Evolutionary conservation across 495 filamentous ascomycete species (phyloP).

Genomic region (Clavariopsis aquatica): DNA sequence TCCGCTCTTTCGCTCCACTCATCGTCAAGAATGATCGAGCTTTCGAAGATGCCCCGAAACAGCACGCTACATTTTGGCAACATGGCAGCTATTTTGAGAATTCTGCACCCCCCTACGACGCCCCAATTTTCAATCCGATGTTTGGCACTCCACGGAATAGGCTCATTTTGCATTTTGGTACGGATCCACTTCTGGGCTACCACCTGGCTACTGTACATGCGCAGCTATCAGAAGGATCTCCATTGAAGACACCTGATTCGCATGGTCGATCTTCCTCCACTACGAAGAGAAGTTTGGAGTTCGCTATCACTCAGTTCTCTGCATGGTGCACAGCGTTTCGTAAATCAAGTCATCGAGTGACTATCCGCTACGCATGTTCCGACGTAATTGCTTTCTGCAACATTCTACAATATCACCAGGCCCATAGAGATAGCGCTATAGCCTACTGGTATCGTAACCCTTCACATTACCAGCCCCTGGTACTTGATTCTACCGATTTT

Average conservation of each 20-base stretch:
- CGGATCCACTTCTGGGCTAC: background rate
- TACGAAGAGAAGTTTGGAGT: background rate
- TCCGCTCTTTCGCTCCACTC: background rate
- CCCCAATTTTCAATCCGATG: background rate
- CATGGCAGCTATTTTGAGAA: background rate
- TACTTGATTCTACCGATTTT: background rate
- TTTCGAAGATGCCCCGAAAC: background rate
- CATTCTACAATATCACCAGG: background rate
- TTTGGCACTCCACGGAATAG: background rate
- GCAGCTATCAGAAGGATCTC: background rate
- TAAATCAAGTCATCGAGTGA: background rate
- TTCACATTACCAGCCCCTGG: background rate
- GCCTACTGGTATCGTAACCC: background rate
- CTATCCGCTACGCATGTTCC: background rate
- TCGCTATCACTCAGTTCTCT: background rate
- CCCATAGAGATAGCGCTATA: background rate
- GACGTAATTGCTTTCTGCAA: slow-evolving; percentile 1
- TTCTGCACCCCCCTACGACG: background rate
- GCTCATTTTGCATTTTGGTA: slow-evolving; percentile 4
- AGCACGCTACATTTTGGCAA: background rate
- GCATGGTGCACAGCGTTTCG: slow-evolving; percentile 5
- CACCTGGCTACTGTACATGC: background rate
- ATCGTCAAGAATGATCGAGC: background rate
- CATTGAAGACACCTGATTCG: background rate
- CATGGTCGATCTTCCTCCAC: background rate